A percentile compares a stretch with the other conserved stretches of the same genome.
Evolutionary conservation across 129 eudicot genomes (phyloP).

Genomic region (Dittrichia graveolens): DNA sequence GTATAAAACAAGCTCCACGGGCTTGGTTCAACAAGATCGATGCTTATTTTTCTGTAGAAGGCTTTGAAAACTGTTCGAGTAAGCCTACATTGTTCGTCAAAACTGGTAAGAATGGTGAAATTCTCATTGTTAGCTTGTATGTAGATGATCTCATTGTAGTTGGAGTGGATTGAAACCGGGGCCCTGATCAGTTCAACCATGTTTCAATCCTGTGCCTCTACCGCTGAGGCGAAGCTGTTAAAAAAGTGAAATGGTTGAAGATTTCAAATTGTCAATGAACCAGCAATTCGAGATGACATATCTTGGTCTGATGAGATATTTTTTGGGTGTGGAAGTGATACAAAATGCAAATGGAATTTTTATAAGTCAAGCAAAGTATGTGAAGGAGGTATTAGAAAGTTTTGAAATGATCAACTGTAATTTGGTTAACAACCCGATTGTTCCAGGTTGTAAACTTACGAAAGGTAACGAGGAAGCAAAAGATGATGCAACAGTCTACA

Average conservation of each 20-base stretch:
- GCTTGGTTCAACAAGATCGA: neutral
- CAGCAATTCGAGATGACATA: neutral
- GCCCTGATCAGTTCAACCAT: too few relatives aligned
- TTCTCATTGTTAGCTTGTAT: slow-evolving; percentile 6
- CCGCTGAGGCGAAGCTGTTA: too few relatives aligned
- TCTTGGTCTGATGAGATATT: slow-evolving; percentile 1
- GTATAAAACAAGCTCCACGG: neutral
- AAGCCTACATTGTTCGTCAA: neutral
- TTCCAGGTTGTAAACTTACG: neutral
- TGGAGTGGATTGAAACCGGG: too few relatives aligned
- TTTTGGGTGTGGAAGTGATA: neutral
- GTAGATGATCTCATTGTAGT: slow-evolving; percentile 13
- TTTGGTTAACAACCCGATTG: neutral
- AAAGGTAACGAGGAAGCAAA: neutral
- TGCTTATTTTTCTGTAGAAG: neutral
- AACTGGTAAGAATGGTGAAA: neutral
- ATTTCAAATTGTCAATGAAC: slow-evolving; percentile 10
- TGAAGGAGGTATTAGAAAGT: neutral
- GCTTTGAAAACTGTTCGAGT: neutral
- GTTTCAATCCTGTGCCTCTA: too few relatives aligned
- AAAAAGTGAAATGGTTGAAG: neutral
- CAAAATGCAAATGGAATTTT: neutral
- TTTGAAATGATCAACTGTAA: neutral
- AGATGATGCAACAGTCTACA: slow-evolving; percentile 8
- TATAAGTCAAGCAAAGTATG: slow-evolving; percentile 16